Evolutionary conservation across 225 moss, liverwort and hornwort genomes (phyloP), one percentile per base, ranked within the genome.

Genomic region (Marchantia paleacea): DNA sequence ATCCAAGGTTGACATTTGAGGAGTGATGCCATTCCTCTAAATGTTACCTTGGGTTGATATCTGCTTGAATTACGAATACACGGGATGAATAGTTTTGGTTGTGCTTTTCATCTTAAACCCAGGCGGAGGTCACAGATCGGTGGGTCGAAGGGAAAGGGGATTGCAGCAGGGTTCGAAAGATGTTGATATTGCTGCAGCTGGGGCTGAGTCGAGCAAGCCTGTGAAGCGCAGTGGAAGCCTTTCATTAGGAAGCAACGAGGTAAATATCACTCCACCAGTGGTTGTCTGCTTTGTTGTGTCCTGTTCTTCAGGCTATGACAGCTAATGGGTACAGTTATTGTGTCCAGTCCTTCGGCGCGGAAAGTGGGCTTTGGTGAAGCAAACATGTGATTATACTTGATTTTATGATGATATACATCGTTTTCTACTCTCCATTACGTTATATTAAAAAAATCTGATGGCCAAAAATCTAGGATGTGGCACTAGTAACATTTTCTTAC

Each of bases 111-210:
- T 39, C 39, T 39, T 39, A 39, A 14, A 70, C 39, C 47, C 87
- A 91, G 94, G 93, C 78, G 92, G 88, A 60, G 87, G 85, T 85
- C 89, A 94, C 78, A 91, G 90, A 82, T 89, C 89, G 81, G 96
- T 90, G 71, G 88, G 92, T 77, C 86, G 96, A 84, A 91, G 94
- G 73, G 96, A 97, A 78, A 92, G 94, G 76, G 89, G 85, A 80
- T 90, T 84, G 25, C 90, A 87, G 78, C 85, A 88, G 69, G 89
- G 72, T 71, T 81, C 84, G 30, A 91, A 90, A 83, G 94, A 92
- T 39, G 84, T 78, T 49, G 94, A 94, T 80, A 84, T 81, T 65
- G 87, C 69, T 51, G 64, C 81, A 13, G 76, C 80, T 77, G 90
- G 84, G 80, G 70, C 82, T 65, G 94, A 94, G 55, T 82, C 87